A percentile compares a stretch with the other conserved stretches of the same genome.
phyloP scores from a whole-genome alignment of 2,329 filamentous ascomycete species.

The Boeremia lycopersici region DNA sequence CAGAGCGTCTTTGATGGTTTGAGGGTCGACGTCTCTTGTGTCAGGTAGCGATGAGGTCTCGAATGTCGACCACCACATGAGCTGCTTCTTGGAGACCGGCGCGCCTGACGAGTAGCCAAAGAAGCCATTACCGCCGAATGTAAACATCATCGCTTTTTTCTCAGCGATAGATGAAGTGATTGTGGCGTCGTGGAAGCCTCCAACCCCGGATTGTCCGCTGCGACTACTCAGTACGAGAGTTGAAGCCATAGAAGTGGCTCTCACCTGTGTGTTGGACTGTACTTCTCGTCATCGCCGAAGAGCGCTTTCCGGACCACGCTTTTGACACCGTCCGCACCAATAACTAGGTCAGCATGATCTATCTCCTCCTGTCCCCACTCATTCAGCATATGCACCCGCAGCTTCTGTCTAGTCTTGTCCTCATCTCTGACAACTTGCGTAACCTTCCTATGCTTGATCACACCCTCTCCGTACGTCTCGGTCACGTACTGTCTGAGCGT shows the following conservation, averaged over 20 bases:
- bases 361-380: not conserved
- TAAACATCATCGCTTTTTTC: not conserved
- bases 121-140: constrained; percentile 1
- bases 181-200: not conserved
- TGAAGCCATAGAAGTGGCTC: not conserved
- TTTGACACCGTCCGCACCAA: constrained; percentile 40
- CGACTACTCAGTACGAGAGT: constrained; percentile 4
- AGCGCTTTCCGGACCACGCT: constrained; percentile 29
- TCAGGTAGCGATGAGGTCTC: not conserved
- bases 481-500: constrained; percentile 19
- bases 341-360: constrained; percentile 35
- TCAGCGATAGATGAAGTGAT: not conserved
- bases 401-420: not conserved
- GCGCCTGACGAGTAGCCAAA: constrained; percentile 3
- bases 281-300: constrained; percentile 24
- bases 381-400: not conserved
- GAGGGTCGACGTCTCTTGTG: not conserved
- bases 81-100: not conserved
- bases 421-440: not conserved
- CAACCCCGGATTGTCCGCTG: constrained; percentile 36
- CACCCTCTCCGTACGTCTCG: constrained; percentile 14
- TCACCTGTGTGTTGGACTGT: constrained; percentile 25
- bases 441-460: constrained; percentile 22
- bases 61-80: constrained; percentile 7
- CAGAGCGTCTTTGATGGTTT: not conserved